Base-by-base conservation (phyloP, 164 flowering plant genomes). In the Liquidambar formosana region DNA sequence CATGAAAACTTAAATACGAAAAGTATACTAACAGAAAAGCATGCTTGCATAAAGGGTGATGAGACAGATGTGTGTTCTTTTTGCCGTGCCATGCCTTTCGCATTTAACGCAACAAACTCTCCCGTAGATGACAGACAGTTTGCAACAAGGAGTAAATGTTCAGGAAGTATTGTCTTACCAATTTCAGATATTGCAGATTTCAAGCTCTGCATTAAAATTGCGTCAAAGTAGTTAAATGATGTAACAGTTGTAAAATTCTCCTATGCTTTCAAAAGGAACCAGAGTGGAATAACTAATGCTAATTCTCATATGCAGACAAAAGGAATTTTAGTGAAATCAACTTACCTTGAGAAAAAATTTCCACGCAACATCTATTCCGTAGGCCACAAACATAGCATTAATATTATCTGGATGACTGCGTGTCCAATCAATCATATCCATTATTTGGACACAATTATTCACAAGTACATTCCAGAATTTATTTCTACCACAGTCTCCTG, bases 351-450 rank as follows among this genome's bases (percentile, higher is more conserved):
- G 72, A 79, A 93, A 96, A 66, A 70, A 71, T 28, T 67, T 67
- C 86, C 84, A 77, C 47, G 96, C 94, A 70, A 82, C 79, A 83
- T 80, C 94, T n/a, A 96, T 84, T 28, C 99, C 99, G 75, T 74
- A 85, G 38, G 83, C 77, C 19, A 54, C 52, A 72, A 74, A 81
- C 44, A 79, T 71, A 47, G 86, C 90, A 64, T 70, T 71, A 53
- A 88, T 70, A 52, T 83, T 87, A 77, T 90, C 92, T 0, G 99
- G 98, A 74, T 86, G 87, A 72, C 98, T 96, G 14, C 89, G 88
- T 2, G 83, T 69, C 98, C 98, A 96, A 64, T 96, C 98, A 51
- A 96, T 93, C 78, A 88, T 67, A 70, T 85, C 84, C 83, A 81
- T 77, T 61, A 93, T 81, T 2, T 22, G 79, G 60, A 88, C 75